These are phyloP conservation scores for Boletus coccyginus DNA, from an alignment of 768 basidiomycete genomes.

Conservation along the genomic window DNA sequence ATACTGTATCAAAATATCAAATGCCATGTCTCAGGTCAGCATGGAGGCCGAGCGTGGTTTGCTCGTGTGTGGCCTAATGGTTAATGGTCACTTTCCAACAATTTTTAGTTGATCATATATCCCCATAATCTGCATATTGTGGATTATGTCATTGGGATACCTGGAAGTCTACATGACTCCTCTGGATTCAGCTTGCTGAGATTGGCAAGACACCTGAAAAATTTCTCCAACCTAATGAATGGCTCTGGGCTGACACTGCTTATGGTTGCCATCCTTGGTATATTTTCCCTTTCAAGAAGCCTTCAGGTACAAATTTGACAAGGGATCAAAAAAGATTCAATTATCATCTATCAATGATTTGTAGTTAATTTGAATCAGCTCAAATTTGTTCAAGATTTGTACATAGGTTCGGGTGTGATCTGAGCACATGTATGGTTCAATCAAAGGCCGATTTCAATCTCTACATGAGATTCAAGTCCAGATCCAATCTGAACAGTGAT, in stretches of 20 bases:
- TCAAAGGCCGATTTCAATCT: constrained; percentile 10
- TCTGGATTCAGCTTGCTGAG: neutral
- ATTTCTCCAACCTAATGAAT: constrained; percentile 1
- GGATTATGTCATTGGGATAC: constrained; percentile 7
- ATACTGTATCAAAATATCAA: too few relatives aligned
- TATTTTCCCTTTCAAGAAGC: constrained; percentile 24
- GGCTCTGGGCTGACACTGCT: constrained; percentile 12
- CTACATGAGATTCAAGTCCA: constrained; percentile 2
- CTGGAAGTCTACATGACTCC: constrained; percentile 11
- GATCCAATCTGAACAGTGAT: neutral
- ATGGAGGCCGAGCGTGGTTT: too few relatives aligned
- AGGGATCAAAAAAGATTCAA: constrained; percentile 17
- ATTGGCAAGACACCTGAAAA: neutral
- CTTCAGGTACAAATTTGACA: constrained; percentile 7
- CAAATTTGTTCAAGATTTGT: neutral
- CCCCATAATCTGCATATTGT: constrained; percentile 9
- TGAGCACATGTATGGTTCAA: constrained; percentile 8
- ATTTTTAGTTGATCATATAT: neutral
- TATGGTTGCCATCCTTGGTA: constrained; percentile 16
- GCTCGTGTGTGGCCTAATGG: too few relatives aligned
- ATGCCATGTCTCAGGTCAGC: too few relatives aligned
- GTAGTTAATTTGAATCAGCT: too few relatives aligned
- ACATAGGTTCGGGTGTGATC: constrained; percentile 2
- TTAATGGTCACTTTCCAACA: too few relatives aligned
- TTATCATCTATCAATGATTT: too few relatives aligned